phyloP scores from a whole-genome alignment of 2,329 filamentous ascomycete species.

The Periglandula ipomoeae region DNA sequence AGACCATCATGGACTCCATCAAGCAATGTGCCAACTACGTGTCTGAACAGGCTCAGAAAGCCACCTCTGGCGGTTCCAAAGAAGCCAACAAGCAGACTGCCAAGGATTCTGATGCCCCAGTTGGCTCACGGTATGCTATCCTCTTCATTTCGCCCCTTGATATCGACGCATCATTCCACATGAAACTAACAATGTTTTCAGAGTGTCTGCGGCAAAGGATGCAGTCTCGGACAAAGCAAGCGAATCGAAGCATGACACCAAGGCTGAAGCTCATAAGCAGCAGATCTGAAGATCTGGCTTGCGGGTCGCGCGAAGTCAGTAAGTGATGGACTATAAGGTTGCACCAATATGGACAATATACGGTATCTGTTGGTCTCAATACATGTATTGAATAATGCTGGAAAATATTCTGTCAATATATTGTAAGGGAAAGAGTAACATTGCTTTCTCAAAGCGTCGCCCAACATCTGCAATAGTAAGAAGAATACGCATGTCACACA shows the following conservation, averaged over 20 bases:
- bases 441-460: too few species aligned
- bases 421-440: too few species aligned
- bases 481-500: too few species aligned
- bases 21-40: slow-evolving; percentile 59
- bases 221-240: slow-evolving; percentile 36
- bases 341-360: neutral
- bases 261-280: slow-evolving; percentile 32
- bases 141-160: neutral
- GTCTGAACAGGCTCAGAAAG: slow-evolving; percentile 51
- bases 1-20: slow-evolving; percentile 38
- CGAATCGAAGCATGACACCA: slow-evolving; percentile 29
- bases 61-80: slow-evolving; percentile 48
- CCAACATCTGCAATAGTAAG: too few species aligned
- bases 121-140: slow-evolving; percentile 41
- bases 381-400: too few species aligned
- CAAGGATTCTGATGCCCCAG: slow-evolving; percentile 46
- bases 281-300: slow-evolving; percentile 20
- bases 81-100: slow-evolving; percentile 61
- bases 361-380: too few species aligned
- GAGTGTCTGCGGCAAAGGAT: slow-evolving; percentile 37
- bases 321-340: neutral
- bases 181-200: slow-evolving; percentile 14
- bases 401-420: too few species aligned
- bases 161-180: too few species aligned
- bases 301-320: neutral